phyloP scores from a whole-genome alignment of 2,329 filamentous ascomycete species.

The Calonectria pteridis region DNA sequence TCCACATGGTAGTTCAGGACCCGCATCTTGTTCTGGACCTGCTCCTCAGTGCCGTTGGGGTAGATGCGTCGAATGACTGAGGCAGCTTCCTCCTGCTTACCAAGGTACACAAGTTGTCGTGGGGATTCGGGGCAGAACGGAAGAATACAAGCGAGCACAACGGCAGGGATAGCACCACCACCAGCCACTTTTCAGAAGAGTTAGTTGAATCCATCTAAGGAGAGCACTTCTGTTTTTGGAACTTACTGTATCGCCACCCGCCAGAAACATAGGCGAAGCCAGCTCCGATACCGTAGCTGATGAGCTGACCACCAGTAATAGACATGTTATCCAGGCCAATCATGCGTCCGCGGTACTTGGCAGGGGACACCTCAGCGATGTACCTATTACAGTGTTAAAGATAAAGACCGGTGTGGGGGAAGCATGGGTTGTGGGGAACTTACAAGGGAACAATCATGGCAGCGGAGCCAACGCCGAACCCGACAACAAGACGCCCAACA shows the following conservation, averaged over 20 bases:
- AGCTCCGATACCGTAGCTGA: slow-evolving; percentile 57
- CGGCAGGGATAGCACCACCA: slow-evolving; percentile 59
- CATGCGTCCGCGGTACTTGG: slow-evolving; percentile 62
- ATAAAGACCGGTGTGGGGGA: background rate
- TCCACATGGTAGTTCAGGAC: slow-evolving; percentile 54
- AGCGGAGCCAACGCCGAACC: slow-evolving; percentile 61
- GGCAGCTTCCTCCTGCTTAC: slow-evolving; percentile 54
- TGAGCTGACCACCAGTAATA: slow-evolving; percentile 56
- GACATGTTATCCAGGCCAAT: slow-evolving; percentile 62
- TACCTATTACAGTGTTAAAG: slow-evolving; percentile 47
- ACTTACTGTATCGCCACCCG: slow-evolving; percentile 60
- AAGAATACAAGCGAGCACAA: slow-evolving; percentile 58
- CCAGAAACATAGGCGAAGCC: slow-evolving; percentile 53
- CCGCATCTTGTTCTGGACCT: slow-evolving; percentile 58
- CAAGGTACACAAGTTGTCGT: slow-evolving; percentile 59
- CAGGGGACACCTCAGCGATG: slow-evolving; percentile 63
- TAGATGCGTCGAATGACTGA: slow-evolving; percentile 55
- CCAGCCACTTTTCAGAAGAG: slow-evolving; percentile 52
- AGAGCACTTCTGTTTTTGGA: background rate
- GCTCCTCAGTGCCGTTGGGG: slow-evolving; percentile 54
- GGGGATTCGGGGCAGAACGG: slow-evolving; percentile 62
- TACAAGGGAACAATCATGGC: slow-evolving; percentile 58
- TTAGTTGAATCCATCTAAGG: background rate
- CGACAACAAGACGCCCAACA: slow-evolving; percentile 56
- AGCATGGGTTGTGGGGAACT: slow-evolving; percentile 6